Evolutionary conservation across 805 yeast species (phyloP).

Genomic region (Candida montana): DNA sequence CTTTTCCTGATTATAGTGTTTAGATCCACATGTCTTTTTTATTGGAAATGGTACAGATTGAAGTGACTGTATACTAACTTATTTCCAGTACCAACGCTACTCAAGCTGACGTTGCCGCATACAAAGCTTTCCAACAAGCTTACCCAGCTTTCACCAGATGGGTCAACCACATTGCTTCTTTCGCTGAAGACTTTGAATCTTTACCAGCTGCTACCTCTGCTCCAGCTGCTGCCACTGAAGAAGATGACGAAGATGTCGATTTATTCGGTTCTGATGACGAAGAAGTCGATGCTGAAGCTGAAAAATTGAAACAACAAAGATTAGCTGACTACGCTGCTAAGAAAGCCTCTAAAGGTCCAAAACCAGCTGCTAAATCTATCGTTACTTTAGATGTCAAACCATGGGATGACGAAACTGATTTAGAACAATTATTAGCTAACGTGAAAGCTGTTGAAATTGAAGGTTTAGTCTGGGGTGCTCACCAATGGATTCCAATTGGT

Average conservation of each 20-base stretch:
- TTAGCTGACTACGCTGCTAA: conserved; percentile 95
- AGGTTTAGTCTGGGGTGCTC: conserved; percentile 98
- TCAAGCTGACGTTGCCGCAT: conserved; percentile 92
- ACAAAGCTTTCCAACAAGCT: conserved; percentile 87
- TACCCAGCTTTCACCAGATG: conserved; percentile 97
- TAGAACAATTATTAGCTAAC: conserved; percentile 80
- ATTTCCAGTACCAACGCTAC: conserved; percentile 70
- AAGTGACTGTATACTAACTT: too few species aligned
- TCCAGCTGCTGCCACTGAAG: conserved; percentile 58
- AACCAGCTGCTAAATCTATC: conserved; percentile 97
- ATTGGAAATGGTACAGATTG: background rate
- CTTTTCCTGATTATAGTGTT: conserved; percentile 32
- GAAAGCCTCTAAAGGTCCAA: conserved; percentile 96
- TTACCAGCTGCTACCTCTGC: conserved; percentile 73
- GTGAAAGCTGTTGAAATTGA: conserved; percentile 84
- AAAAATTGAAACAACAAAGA: conserved; percentile 95
- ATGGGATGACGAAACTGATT: conserved; percentile 99
- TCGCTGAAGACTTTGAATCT: conserved; percentile 75
- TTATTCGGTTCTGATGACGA: conserved; percentile 88
- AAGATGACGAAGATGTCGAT: conserved; percentile 88
- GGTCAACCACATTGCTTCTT: conserved; percentile 97
- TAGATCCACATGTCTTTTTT: background rate
- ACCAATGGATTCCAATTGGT: conserved; percentile 94
- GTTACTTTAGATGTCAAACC: conserved; percentile 98
- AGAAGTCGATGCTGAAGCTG: conserved; percentile 96